phyloP scores from a whole-genome alignment of 768 basidiomycete species.

The Crepidotus variabilis region DNA sequence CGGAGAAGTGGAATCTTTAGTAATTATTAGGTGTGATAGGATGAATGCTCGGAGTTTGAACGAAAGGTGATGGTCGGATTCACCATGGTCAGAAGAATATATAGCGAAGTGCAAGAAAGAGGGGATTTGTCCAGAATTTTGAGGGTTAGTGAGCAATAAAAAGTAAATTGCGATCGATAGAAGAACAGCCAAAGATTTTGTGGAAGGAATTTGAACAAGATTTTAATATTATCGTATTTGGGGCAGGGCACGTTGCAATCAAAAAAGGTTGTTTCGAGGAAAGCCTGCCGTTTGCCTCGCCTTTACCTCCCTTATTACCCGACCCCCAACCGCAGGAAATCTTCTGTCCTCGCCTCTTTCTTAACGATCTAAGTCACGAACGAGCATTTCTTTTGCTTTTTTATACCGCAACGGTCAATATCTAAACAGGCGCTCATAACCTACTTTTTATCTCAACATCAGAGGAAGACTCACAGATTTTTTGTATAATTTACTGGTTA shows the following conservation, averaged over 20 bases:
- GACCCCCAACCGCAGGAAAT: conserved; percentile 6
- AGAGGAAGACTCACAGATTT: conserved; percentile 24
- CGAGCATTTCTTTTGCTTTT: conserved; percentile 16
- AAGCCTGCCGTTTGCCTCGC: conserved; percentile 61
- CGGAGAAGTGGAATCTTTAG: neutral
- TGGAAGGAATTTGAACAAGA: conserved; percentile 25
- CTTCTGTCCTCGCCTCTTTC: conserved; percentile 22
- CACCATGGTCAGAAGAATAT: neutral
- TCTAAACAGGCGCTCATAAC: conserved; percentile 11
- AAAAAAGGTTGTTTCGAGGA: conserved; percentile 47
- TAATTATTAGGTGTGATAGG: neutral
- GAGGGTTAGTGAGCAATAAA: neutral
- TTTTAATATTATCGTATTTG: conserved; percentile 37
- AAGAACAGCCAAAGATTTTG: neutral
- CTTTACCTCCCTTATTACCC: conserved; percentile 33
- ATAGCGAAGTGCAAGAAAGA: neutral
- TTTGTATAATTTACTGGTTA: conserved; percentile 39
- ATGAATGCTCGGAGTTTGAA: conserved; percentile 11
- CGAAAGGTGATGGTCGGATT: conserved; percentile 19
- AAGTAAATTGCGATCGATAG: neutral
- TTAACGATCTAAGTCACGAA: conserved; percentile 18
- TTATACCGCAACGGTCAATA: conserved; percentile 20
- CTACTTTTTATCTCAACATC: conserved; percentile 28
- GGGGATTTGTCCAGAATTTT: neutral
- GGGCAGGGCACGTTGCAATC: conserved; percentile 64